Evolutionary conservation across 768 basidiomycete genomes (phyloP), one percentile per base, ranked within the genome.

Genomic region (Suillus tomentosus): DNA sequence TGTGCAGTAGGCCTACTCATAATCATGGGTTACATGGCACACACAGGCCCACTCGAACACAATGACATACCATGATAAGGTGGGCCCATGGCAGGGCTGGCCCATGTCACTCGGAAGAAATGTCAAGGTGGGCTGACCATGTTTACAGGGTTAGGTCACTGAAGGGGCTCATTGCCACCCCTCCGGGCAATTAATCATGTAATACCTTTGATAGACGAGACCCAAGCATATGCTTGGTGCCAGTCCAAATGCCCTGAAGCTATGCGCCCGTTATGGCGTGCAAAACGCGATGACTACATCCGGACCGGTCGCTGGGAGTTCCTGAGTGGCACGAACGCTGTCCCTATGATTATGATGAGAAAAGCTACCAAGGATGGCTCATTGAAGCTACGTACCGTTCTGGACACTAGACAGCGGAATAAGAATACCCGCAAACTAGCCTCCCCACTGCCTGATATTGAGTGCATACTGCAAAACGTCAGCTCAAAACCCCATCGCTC

Each of bases 191-290:
- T 81, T 19, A 81, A 80, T 60, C 77, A 81, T 65, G 51, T 51
- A 0, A 81, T 81, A 3, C 76, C 76, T 0, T 39, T 80, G 1
- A 73, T 74, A 22, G 75, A 79, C 45, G 68, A 71, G 40, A 48
- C 43, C 3, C 73, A 73, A 56, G 55, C 71, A 0, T 80, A 81
- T 53, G 65, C 64, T 0, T 83, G 78, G 79, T 64, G 72, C 4
- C 74, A 73, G 1, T 74, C 74, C 2, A 48, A 66, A 15, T 84
- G 83, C 60, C 78, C 77, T 2, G 77, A 79, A 22, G 70, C 71
- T 0, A 62, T 74, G 13, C 64, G 68, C 11, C 57, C 60, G 0
- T 58, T 66, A 0, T 78, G 76, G 76, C 31, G 45, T 0, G 67
- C 68, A 45, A 79, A 79, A 54, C 63, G 69, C 0, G 72, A 77